Conservation (phyloP, 2,329 filamentous ascomycete species). For the Aspergillus alliaceus region DNA sequence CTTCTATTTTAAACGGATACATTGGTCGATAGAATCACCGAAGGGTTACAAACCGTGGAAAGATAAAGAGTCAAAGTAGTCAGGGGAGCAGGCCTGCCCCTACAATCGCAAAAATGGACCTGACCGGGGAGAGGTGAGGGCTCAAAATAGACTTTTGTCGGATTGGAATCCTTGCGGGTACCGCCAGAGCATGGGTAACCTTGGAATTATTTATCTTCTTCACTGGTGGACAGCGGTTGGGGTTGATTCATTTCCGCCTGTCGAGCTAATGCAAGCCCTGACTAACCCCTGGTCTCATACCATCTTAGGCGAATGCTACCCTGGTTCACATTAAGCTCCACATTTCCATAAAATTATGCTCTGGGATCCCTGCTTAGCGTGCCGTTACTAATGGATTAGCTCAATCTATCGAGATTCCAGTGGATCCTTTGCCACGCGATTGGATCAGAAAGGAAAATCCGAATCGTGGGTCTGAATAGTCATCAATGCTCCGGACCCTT, state of each 20-base stretch:
- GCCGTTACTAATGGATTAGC: no score
- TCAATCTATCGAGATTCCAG: no score
- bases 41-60: neutral
- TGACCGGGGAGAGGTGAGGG: neutral
- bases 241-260: no score
- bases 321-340: neutral
- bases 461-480: no score
- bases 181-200: neutral
- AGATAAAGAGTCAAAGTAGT: neutral
- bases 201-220: neutral
- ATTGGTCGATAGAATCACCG: no score
- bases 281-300: neutral
- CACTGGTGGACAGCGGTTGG: no score
- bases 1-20: constrained; percentile 11
- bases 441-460: no score
- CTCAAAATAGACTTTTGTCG: neutral
- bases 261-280: neutral
- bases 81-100: neutral
- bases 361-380: neutral
- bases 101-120: neutral
- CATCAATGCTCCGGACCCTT: no score
- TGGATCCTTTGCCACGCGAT: no score
- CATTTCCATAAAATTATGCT: neutral
- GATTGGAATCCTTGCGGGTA: neutral
- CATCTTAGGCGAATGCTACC: neutral